Evolutionary conservation across 257 asterid species (phyloP), one percentile per base, ranked within the genome.

Genomic region (Ocimum tenuiflorum): DNA sequence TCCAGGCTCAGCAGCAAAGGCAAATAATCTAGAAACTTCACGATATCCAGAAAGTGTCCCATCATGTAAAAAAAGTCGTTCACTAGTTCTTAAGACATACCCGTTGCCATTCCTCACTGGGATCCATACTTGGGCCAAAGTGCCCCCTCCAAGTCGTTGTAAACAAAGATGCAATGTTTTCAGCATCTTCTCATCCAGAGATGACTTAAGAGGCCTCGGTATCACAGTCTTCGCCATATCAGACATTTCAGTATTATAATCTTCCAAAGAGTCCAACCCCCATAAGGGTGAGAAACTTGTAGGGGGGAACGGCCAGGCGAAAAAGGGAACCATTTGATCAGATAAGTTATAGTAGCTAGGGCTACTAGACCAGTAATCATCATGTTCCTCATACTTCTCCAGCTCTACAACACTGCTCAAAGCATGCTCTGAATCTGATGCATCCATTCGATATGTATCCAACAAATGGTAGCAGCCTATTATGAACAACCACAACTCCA

Each of bases 101-200:
- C 73, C 73, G 17, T 70, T 81, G 3, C 88, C 95, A 53, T 62
- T 71, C 75, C 45, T 91, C 24, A 81, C 29, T 0, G 95, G 96
- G 67, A 80, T 73, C 96, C 96, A 88, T 54, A 84, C 70, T 67
- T 91, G 96, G 11, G 84, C 90, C 74, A 91, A 76, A 74, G 80
- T 74, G 19, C 89, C 84, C 11, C 71, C 85, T 23, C 82, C 81
- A 1, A 83, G 80, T 68, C 81, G 73, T 35, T 77, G 82, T 67
- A 77, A 80, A 38, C 79, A 81, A 57, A 84, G 68, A 58, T 77
- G 63, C 63, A 91, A 50, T 0, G 95, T 92, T 64, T 65, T 75
- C 7, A 80, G 75, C 88, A 91, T 73, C 72, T 79, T 88, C 53
- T 86, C 95, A 9, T 75, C 55, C 54, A 90, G 73, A 20, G 81